Base-by-base conservation (phyloP, 345 rosid species). In the Anacardium occidentale region DNA sequence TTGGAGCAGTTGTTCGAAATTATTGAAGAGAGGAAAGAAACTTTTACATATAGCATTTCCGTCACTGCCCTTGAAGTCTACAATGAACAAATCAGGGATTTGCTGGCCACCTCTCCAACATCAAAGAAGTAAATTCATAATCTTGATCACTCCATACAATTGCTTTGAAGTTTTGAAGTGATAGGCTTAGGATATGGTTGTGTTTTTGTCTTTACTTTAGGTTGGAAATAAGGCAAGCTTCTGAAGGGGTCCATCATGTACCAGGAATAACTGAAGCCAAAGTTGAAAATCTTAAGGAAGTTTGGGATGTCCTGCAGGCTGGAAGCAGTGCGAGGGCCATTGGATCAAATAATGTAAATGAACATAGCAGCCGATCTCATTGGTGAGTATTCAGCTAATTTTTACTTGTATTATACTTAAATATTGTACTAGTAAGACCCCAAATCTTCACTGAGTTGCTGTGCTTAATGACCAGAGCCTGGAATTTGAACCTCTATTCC, bases 31-130 rank as follows among this genome's bases (percentile, higher is more conserved):
- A 81, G 88, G 65, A 82, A 72, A 72, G 86, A 76, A 66, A 76
- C 70, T 67, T 76, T 72, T 70, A 55, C 77, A 3, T 83, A 76
- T 52, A 29, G 60, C 68, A 52, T 85, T 34, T 83, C 81, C 24
- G 86, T 85, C 66, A 83, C 86, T 53, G 86, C 75, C 66, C 83
- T 85, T 78, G 88, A 85, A 78, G 86, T 85, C 76, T 85, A 85
- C 47, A 82, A 82, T 9, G 88, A 82, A 62, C 86, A 85, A 66
- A 85, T 85, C 57, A 85, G 86, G 67, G 88, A 85, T 64, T 75
- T 85, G 75, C 76, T 85, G 70, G 84, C 82, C 29, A 81, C 78
- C 34, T 71, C 83, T 14, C 79, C 83, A 52, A 20, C 83, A 71
- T 73, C 89, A 15, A 83, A 75, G 81, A 81, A 68, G 85, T 83